These are phyloP conservation scores for Fomitopsis palustris DNA, from an alignment of 1,284 basidiomycete species.

Conservation along the genomic window DNA sequence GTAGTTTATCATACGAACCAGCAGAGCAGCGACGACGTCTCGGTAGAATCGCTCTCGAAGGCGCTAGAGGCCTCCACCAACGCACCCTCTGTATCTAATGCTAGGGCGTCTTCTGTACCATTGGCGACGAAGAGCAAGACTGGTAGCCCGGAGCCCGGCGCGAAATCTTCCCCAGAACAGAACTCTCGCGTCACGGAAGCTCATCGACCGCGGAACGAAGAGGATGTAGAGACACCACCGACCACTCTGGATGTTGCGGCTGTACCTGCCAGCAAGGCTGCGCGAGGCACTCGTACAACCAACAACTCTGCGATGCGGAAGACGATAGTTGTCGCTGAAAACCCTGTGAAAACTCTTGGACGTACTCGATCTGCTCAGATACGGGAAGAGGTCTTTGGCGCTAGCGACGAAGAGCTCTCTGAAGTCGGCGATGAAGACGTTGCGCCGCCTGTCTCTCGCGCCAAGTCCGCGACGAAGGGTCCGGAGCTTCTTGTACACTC, in stretches of 20 bases:
- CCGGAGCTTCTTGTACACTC: background rate
- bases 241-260: too few species aligned
- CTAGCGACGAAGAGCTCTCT: constrained; percentile 30
- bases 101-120: too few species aligned
- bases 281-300: background rate
- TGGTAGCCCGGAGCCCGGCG: too few species aligned
- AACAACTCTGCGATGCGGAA: background rate
- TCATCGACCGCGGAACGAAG: too few species aligned
- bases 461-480: too few species aligned
- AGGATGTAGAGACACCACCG: too few species aligned
- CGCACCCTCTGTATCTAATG: background rate
- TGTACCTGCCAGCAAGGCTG: background rate
- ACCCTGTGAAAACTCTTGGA: constrained; percentile 1
- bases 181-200: too few species aligned
- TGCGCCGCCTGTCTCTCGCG: background rate
- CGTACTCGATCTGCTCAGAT: constrained; percentile 20
- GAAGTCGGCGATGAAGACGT: constrained; percentile 23
- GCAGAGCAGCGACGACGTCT: constrained; percentile 9
- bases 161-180: too few species aligned
- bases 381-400: constrained; percentile 25
- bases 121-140: too few species aligned
- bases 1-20: constrained; percentile 5
- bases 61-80: background rate
- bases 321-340: background rate
- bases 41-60: background rate